Evolutionary conservation across 768 basidiomycete species (phyloP).

Genomic region (Lactarius pseudohatsudake): DNA sequence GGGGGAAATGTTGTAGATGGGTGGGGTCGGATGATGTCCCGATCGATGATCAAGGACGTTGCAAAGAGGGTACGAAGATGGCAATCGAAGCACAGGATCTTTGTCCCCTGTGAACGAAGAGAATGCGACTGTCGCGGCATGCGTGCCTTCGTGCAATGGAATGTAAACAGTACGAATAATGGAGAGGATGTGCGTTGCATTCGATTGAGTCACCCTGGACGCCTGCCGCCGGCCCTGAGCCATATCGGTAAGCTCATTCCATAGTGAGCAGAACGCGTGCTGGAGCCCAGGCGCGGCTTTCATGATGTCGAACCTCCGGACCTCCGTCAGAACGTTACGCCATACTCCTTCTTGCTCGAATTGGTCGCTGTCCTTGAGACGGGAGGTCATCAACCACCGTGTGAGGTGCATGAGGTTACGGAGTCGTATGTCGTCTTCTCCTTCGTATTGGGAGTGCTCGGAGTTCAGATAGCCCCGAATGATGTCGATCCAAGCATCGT

Average conservation of each 20-base stretch:
- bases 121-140: not conserved
- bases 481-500: not conserved
- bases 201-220: not conserved
- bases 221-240: not conserved
- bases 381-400: not conserved
- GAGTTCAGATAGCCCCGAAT: not conserved
- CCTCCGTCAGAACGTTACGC: not conserved
- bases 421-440: conserved; percentile 1
- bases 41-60: too few relatives aligned
- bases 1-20: too few relatives aligned
- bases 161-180: not conserved
- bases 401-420: conserved; percentile 10
- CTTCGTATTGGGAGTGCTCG: not conserved
- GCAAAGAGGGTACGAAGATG: not conserved
- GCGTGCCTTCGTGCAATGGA: not conserved
- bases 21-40: too few relatives aligned
- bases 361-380: conserved; percentile 2
- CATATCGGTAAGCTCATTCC: conserved; percentile 6
- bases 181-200: conserved; percentile 1
- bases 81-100: not conserved
- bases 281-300: not conserved
- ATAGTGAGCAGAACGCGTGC: conserved; percentile 9
- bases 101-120: not conserved
- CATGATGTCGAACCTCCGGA: not conserved
- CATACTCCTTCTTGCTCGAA: conserved; percentile 1